Base-by-base conservation (phyloP, 1,139 yeast species). In the Meyerozyma sp. region DNA sequence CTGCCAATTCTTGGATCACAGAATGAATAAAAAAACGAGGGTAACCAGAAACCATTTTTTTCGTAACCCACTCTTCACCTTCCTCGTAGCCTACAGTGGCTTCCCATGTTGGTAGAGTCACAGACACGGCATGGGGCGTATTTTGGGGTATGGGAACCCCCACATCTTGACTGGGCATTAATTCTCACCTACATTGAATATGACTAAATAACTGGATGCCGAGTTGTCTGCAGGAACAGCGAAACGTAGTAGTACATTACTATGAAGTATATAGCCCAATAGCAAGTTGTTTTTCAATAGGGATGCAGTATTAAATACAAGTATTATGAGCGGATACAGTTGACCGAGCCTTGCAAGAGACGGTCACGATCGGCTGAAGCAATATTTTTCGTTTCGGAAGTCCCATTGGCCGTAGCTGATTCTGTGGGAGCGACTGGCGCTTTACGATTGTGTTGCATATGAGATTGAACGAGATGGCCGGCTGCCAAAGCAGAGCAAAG, bases 401-500 rank as follows among this genome's bases (percentile, higher is more conserved):
- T 37, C 16, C 49, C 42, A n/a, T 50, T 39, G 25, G 59, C 49
- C 18, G 57, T 49, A 16, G 57, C 48, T 16, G 62, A 58, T 8
- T 65, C 51, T 5, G 73, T 54, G 9, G 64, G 48, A 18, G 65
- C 52, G 7, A 79, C 73, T 18, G 80, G 77, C 40, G 78, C 82
- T 46, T 80, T 75, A 65, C 98, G 84, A 73, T 94, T 94, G 62
- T 86, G 97, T 48, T 82, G 84, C 98, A 94, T 94, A 66, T 94
- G 99, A 51, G 96, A 86, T 72, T 90, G 95, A 40, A 94, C 99
- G 56, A 94, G 78, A 68, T 94, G 99, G 43, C 99, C 99, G 36
- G 98, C 98, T 6, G 98, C 98, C 55, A 93, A 79, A 1, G 98
- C 98, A 41, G 96, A 79, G 66, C 95, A 84, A 54, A 94, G 77